Conservation (phyloP, 805 yeast species). For the Cyberlindnera euphorbiiphila region DNA sequence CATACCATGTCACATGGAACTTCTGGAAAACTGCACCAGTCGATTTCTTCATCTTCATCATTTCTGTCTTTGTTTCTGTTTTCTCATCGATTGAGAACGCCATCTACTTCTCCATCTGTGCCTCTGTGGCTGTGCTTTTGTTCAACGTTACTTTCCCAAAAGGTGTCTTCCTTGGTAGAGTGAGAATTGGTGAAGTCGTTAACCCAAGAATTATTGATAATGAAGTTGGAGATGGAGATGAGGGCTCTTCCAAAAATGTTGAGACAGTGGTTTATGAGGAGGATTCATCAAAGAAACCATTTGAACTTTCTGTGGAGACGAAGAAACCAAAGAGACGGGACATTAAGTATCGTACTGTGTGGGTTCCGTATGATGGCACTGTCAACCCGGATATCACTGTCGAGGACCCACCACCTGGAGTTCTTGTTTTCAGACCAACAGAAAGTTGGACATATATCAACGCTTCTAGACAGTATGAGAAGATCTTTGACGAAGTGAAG, state of each 20-base stretch:
- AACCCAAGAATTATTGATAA: constrained; percentile 48
- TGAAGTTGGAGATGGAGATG: constrained; percentile 14
- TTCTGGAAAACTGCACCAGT: constrained; percentile 69
- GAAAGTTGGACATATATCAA: constrained; percentile 84
- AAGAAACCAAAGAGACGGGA: constrained; percentile 9
- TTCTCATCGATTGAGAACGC: constrained; percentile 71
- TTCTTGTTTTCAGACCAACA: constrained; percentile 75
- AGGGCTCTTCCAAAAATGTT: constrained; percentile 6
- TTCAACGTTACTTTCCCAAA: constrained; percentile 75
- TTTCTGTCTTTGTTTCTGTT: constrained; percentile 26
- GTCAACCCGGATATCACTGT: constrained; percentile 57
- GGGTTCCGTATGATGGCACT: constrained; percentile 60
- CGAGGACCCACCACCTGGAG: constrained; percentile 85
- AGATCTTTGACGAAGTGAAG: constrained; percentile 63
- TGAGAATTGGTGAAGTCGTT: constrained; percentile 65
- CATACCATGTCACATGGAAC: constrained; percentile 60
- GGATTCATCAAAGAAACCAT: constrained; percentile 1
- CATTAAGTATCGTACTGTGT: constrained; percentile 49
- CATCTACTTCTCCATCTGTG: constrained; percentile 85
- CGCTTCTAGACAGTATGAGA: constrained; percentile 67
- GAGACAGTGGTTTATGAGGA: constrained; percentile 13
- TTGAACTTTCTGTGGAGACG: constrained; percentile 9
- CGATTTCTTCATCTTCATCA: constrained; percentile 23
- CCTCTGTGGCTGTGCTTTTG: constrained; percentile 70
- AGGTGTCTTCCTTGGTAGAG: constrained; percentile 79